Evolutionary conservation across 345 rosid genomes (phyloP).

Genomic region (Geranium rotundifolium): DNA sequence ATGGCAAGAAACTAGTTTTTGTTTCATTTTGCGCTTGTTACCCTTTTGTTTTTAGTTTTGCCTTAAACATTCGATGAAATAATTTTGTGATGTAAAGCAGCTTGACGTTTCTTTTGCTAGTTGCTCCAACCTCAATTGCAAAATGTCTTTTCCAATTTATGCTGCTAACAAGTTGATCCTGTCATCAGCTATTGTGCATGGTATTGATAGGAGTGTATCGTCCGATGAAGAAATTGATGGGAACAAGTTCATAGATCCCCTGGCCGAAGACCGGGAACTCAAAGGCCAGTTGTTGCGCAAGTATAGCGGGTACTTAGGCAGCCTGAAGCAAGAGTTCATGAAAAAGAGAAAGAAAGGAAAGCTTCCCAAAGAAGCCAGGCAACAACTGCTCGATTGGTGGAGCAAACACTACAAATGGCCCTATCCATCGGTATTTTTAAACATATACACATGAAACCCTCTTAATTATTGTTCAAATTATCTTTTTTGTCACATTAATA

Average conservation of each 20-base stretch:
- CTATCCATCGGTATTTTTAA: slow-evolving; percentile 75
- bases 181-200: slow-evolving; percentile 19
- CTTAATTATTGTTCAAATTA: no score
- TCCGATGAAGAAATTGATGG: slow-evolving; percentile 71
- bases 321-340: slow-evolving; percentile 81
- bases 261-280: slow-evolving; percentile 85
- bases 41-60: no score
- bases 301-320: slow-evolving; percentile 84
- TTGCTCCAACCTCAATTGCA: no score
- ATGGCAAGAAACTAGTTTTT: no score
- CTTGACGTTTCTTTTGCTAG: no score
- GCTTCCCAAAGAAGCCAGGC: slow-evolving; percentile 92
- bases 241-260: slow-evolving; percentile 61
- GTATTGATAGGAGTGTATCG: slow-evolving; percentile 42
- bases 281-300: slow-evolving; percentile 79
- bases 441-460: not conserved
- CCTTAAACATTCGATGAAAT: no score
- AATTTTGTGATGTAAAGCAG: no score
- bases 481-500: no score
- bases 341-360: slow-evolving; percentile 97
- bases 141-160: slow-evolving; percentile 13
- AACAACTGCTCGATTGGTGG: slow-evolving; percentile 95
- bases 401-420: slow-evolving; percentile 97
- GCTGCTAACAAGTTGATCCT: not conserved
- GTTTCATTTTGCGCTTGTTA: no score